These are phyloP conservation scores for Calocybe gambosa DNA, from an alignment of 1,284 basidiomycete genomes.

Conservation along the genomic window DNA sequence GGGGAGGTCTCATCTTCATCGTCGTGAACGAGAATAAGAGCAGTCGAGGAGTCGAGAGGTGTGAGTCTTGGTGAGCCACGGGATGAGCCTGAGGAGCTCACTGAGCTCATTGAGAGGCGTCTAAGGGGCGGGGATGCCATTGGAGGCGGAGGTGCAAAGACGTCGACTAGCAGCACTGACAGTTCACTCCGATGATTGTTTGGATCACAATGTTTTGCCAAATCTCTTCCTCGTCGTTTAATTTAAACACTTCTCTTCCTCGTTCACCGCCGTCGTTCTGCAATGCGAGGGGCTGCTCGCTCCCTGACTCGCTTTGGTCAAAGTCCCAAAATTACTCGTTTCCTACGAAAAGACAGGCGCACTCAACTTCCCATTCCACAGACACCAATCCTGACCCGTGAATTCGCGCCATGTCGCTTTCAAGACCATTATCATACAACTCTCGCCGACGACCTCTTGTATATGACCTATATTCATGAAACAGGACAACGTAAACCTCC, in stretches of 20 bases:
- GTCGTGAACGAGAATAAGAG: conserved; percentile 57
- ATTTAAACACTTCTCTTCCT: too few relatives aligned
- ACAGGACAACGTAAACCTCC: conserved; percentile 43
- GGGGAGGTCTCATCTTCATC: conserved; percentile 32
- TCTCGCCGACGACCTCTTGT: conserved; percentile 85
- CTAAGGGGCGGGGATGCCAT: conserved; percentile 12
- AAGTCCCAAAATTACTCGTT: conserved; percentile 38
- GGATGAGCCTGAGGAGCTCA: conserved; percentile 15
- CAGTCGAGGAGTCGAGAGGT: conserved; percentile 28
- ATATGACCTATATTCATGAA: conserved; percentile 90
- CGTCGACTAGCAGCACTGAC: too few relatives aligned
- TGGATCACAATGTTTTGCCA: not conserved
- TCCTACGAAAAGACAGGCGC: conserved; percentile 41
- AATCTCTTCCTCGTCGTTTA: not conserved
- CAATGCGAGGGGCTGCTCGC: conserved; percentile 8
- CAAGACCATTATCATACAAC: conserved; percentile 83
- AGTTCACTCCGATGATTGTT: not conserved
- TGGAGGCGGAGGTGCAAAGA: conserved; percentile 14
- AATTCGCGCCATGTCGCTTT: conserved; percentile 74
- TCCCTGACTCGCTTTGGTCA: conserved; percentile 39
- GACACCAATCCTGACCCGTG: conserved; percentile 54
- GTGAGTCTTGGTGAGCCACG: conserved; percentile 14
- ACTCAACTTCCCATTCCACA: conserved; percentile 62
- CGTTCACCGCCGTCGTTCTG: not conserved
- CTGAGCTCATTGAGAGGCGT: conserved; percentile 14